These are phyloP conservation scores for Penicillium herquei DNA, from an alignment of 495 filamentous ascomycete species.

Conservation along the genomic window DNA sequence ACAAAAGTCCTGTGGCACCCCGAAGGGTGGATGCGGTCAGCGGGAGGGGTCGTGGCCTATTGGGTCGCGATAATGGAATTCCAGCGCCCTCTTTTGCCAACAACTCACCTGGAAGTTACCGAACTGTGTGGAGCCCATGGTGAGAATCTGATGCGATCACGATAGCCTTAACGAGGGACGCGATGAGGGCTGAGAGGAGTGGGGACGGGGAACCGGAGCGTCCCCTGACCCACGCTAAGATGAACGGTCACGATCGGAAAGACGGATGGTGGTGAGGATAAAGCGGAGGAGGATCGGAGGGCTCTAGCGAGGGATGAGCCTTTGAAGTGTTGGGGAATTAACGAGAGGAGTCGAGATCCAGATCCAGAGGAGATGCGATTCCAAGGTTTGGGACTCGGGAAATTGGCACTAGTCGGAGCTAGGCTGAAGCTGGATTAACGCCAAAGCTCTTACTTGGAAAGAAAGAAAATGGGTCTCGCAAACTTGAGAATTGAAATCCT, in stretches of 20 bases:
- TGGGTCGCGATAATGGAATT: background rate
- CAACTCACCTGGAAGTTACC: conserved; percentile 83
- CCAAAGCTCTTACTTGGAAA: background rate
- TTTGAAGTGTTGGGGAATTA: background rate
- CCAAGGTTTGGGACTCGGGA: background rate
- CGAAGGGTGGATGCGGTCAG: conserved; percentile 19
- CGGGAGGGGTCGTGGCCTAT: conserved; percentile 1
- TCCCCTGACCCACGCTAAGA: conserved; percentile 34
- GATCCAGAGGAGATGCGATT: background rate
- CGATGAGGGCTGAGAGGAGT: conserved; percentile 14
- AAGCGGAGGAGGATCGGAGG: background rate
- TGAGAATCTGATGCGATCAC: conserved; percentile 14
- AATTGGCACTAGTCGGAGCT: conserved; percentile 6
- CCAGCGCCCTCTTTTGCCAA: conserved; percentile 2
- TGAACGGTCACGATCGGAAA: conserved; percentile 21
- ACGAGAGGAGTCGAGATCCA: background rate
- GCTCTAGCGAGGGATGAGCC: conserved; percentile 2
- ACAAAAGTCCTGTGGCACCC: conserved; percentile 76
- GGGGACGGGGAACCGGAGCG: conserved; percentile 16
- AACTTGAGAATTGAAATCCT: background rate
- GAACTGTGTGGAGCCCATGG: conserved; percentile 68
- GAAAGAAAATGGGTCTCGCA: background rate
- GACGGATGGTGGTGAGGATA: background rate
- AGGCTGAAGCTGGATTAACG: conserved; percentile 1
- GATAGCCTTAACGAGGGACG: conserved; percentile 5